These are phyloP conservation scores for Saksenaea oblongispora DNA, from an alignment of 371 early-diverging fungal species.

Conservation along the genomic window DNA sequence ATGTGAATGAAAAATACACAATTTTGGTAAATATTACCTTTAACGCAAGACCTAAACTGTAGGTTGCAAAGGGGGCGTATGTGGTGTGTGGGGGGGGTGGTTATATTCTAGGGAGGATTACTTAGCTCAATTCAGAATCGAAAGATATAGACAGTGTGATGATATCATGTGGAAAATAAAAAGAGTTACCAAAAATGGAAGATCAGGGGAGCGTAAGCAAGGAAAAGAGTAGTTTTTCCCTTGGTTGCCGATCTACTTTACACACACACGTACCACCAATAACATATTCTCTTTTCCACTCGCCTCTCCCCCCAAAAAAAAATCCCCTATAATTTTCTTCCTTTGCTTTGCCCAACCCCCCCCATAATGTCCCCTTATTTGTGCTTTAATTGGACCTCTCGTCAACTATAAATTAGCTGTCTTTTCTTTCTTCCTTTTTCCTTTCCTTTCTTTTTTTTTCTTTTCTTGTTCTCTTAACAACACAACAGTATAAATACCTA, in stretches of 20 bases:
- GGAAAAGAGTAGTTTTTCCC: neutral
- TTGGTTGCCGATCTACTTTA: neutral
- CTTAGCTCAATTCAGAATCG: neutral
- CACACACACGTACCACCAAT: neutral
- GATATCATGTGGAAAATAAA: neutral
- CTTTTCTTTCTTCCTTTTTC: neutral
- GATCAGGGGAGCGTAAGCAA: neutral
- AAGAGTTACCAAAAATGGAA: neutral
- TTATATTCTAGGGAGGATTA: neutral
- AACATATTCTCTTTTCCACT: neutral
- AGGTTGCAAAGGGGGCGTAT: neutral
- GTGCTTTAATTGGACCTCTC: slow-evolving; percentile 4
- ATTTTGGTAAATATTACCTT: slow-evolving; percentile 5
- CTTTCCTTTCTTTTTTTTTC: slow-evolving; percentile 7
- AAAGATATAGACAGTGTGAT: neutral
- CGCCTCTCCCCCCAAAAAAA: neutral
- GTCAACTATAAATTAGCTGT: slow-evolving; percentile 4
- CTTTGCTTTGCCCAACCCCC: neutral
- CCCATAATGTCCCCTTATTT: neutral
- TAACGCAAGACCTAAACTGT: neutral
- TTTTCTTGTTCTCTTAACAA: neutral
- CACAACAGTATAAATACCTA: too few species aligned
- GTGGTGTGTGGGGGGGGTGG: neutral
- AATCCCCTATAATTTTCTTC: neutral
- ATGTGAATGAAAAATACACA: neutral